phyloP scores from a whole-genome alignment of 441 rosid species.

The Adansonia rubrostipa region DNA sequence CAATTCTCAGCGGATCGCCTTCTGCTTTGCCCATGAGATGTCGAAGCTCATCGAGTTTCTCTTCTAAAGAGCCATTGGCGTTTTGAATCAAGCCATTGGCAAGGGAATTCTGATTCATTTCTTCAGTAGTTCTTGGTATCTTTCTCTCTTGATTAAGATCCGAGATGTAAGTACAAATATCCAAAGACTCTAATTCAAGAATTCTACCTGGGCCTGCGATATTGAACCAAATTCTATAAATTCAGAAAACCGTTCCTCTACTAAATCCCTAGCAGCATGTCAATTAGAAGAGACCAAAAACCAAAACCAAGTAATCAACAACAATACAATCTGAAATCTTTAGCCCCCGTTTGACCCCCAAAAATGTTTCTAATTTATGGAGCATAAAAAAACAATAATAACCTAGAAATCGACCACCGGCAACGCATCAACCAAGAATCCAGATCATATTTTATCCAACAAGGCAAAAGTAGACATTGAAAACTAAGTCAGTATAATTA shows the following conservation, averaged over 20 bases:
- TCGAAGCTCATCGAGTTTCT: slow-evolving; percentile 82
- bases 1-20: slow-evolving; percentile 84
- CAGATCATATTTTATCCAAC: slow-evolving; percentile 18
- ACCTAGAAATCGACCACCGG: slow-evolving; percentile 12
- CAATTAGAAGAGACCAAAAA: slow-evolving; percentile 7
- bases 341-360: slow-evolving; percentile 26
- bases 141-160: slow-evolving; percentile 28
- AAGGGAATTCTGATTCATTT: slow-evolving; percentile 25
- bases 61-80: slow-evolving; percentile 50
- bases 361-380: neutral
- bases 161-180: neutral
- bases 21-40: slow-evolving; percentile 67
- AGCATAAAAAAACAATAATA: slow-evolving; percentile 10
- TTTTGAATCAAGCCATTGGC: slow-evolving; percentile 54
- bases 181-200: slow-evolving; percentile 28
- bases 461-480: slow-evolving; percentile 20
- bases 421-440: slow-evolving; percentile 25
- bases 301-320: slow-evolving; percentile 22
- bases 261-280: slow-evolving; percentile 21
- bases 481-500: slow-evolving; percentile 2
- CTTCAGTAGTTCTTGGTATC: slow-evolving; percentile 44
- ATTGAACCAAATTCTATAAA: slow-evolving; percentile 24
- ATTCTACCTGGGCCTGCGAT: neutral
- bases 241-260: slow-evolving; percentile 11
- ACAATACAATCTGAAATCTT: slow-evolving; percentile 8